phyloP scores from a whole-genome alignment of 257 asterid genomes.

The Fraxinus cuspidata region DNA sequence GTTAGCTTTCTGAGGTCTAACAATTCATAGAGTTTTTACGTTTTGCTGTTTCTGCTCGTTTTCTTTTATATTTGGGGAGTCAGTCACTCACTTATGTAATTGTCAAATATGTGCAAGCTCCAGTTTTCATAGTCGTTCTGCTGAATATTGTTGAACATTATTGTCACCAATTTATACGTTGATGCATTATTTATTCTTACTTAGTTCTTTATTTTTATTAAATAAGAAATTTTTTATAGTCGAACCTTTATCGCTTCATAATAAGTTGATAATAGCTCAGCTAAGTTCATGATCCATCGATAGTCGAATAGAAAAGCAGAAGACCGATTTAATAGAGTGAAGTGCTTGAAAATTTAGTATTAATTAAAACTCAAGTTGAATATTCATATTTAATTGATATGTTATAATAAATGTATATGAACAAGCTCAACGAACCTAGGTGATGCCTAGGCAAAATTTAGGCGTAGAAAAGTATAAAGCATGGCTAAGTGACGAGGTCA shows the following conservation, averaged over 20 bases:
- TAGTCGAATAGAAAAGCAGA: not conserved
- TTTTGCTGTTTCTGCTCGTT: not conserved
- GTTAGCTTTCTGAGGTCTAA: not conserved
- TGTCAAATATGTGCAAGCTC: slow-evolving; percentile 4
- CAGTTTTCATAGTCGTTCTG: not conserved
- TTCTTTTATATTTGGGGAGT: not conserved
- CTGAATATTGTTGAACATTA: not conserved
- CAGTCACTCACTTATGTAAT: not conserved
- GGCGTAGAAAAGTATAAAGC: too few relatives aligned
- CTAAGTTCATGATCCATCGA: not conserved
- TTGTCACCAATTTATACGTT: not conserved
- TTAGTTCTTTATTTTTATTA: not conserved
- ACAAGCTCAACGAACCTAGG: too few relatives aligned
- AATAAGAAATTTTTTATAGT: too few relatives aligned
- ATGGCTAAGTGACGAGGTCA: too few relatives aligned
- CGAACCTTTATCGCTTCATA: not conserved
- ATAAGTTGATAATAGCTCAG: not conserved
- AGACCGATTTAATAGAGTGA: too few relatives aligned
- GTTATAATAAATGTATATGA: too few relatives aligned
- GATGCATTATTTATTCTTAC: not conserved
- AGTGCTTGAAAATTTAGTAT: not conserved
- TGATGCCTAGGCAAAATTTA: too few relatives aligned
- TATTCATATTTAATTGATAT: not conserved
- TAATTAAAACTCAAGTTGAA: too few relatives aligned
- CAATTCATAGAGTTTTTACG: not conserved